Evolutionary conservation across 1,284 basidiomycete species (phyloP), one percentile per base, ranked within the genome.

Genomic region (Phellopilus nigrolimitatus): DNA sequence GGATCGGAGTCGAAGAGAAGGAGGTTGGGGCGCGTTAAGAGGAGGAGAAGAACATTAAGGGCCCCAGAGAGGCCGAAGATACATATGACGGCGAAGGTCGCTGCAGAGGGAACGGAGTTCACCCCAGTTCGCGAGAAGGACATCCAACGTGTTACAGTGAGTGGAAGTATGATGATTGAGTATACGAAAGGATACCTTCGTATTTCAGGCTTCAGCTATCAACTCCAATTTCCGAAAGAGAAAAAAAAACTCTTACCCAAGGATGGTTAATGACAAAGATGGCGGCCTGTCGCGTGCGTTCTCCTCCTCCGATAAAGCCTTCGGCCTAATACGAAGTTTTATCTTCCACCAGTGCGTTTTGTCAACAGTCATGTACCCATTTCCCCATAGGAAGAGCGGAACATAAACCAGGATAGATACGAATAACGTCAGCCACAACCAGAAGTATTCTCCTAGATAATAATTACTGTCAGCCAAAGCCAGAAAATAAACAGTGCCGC

Each of bases 381-480:
- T 61, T 33, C 65, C 64, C 62, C 68, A 70, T 47, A 74, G 60
- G 57, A 68, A 71, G 13, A 74, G 62, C 0, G 65, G 64, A 17
- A 68, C 59, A 55, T 73, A 74, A 1, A 66, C 56, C 10, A 66
- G 21, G 13, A 68, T 47, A 10, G 71, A 71, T 42, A 67, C 57
- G 17, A 57, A 56, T 4, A 72, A 60, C 0, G 71, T 66, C 28
- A 70, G 51, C 72, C 73, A 74, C 47, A 74, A 62, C 72, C 73
- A 75, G 28, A 73, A 47, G 50, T 74, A 74, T 57, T 73, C 71
- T 4, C 69, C n/a, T n/a, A n/a, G n/a, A n/a, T n/a, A n/a, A n/a
- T n/a, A n/a, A n/a, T n/a, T n/a, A n/a, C n/a, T n/a, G n/a, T n/a
- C n/a, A n/a, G n/a, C n/a, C n/a, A n/a, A n/a, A n/a, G n/a, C n/a